These are phyloP conservation scores for Heterobasidion annosum DNA, from an alignment of 1,284 basidiomycete genomes.

Conservation along the genomic window DNA sequence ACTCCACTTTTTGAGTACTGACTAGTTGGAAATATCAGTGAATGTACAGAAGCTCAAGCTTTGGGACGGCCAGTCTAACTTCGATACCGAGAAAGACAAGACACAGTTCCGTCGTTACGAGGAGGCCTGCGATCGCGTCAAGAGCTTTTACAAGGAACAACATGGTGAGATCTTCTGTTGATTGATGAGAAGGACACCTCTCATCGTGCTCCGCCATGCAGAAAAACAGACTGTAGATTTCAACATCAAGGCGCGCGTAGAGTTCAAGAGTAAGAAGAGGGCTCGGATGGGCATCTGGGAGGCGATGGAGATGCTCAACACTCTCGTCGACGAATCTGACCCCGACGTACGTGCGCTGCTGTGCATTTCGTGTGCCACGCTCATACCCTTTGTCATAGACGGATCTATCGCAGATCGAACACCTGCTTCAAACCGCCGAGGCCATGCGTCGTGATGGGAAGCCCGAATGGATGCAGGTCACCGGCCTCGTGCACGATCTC, in stretches of 20 bases:
- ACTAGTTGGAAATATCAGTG: constrained; percentile 29
- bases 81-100: constrained; percentile 78
- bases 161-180: constrained; percentile 39
- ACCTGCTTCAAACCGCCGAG: constrained; percentile 87
- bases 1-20: neutral
- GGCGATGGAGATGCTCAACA: constrained; percentile 86
- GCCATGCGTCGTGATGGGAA: constrained; percentile 85
- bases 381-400: constrained; percentile 34
- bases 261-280: constrained; percentile 57
- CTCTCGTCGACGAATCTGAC: constrained; percentile 83
- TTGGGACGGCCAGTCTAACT: constrained; percentile 56
- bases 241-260: constrained; percentile 70
- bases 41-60: constrained; percentile 54
- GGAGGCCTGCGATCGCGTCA: constrained; percentile 80
- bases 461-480: constrained; percentile 87
- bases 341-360: constrained; percentile 51
- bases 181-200: constrained; percentile 1
- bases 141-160: constrained; percentile 82
- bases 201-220: constrained; percentile 17
- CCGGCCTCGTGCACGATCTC: constrained; percentile 83
- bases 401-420: constrained; percentile 79
- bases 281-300: constrained; percentile 80
- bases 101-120: constrained; percentile 63
- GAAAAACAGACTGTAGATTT: constrained; percentile 84
- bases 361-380: constrained; percentile 11